Conservation (phyloP, 257 asterid species). For the Gentiana macrophylla region DNA sequence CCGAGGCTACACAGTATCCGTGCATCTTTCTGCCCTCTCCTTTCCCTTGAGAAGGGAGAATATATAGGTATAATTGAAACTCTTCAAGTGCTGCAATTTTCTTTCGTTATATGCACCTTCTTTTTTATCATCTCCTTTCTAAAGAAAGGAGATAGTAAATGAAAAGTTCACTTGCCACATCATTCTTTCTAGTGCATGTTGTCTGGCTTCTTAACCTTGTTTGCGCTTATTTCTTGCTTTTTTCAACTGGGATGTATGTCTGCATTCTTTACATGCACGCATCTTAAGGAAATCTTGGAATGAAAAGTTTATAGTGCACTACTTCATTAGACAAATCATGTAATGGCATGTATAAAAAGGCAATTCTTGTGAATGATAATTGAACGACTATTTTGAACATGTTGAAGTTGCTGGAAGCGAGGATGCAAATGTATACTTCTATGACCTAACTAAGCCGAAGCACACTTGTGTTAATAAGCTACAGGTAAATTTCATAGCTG, state of each 20-base stretch:
- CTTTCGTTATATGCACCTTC: not conserved
- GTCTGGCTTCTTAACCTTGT: too few species aligned
- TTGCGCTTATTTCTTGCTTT: too few species aligned
- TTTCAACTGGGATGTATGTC: not conserved
- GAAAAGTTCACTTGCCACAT: too few species aligned
- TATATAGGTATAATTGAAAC: slow-evolving; percentile 48
- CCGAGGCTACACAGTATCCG: slow-evolving; percentile 82
- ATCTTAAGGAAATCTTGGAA: not conserved
- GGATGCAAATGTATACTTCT: slow-evolving; percentile 89
- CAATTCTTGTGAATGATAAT: slow-evolving; percentile 15
- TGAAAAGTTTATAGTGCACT: not conserved
- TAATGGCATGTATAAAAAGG: not conserved
- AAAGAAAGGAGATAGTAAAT: too few species aligned
- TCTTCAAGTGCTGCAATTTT: not conserved
- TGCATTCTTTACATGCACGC: not conserved
- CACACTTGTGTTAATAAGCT: slow-evolving; percentile 94
- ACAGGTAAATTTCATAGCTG: slow-evolving; percentile 42
- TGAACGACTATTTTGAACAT: slow-evolving; percentile 6
- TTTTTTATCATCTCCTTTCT: not conserved
- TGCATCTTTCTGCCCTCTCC: slow-evolving; percentile 96
- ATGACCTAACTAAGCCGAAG: slow-evolving; percentile 79
- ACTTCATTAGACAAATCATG: not conserved
- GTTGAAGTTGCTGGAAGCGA: slow-evolving; percentile 94
- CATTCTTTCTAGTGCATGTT: too few species aligned
- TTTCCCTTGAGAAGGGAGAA: slow-evolving; percentile 98